phyloP scores from a whole-genome alignment of 495 filamentous ascomycete species.

The Penicillium bialowiezense region DNA sequence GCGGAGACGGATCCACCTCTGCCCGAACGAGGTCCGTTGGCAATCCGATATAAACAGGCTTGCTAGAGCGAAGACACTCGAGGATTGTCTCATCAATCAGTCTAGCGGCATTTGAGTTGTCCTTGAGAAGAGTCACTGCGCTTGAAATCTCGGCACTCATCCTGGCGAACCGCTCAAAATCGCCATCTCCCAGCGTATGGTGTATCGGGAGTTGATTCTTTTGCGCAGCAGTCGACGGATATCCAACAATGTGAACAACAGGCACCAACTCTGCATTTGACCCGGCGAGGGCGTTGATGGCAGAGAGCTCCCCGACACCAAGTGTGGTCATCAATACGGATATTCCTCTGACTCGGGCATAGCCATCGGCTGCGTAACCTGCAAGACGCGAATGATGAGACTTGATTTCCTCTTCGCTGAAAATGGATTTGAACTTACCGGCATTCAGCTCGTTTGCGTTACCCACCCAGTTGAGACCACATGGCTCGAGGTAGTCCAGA shows the following conservation, averaged over 20 bases:
- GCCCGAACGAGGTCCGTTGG: constrained; percentile 9
- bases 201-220: constrained; percentile 29
- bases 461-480: constrained; percentile 68
- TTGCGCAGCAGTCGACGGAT: constrained; percentile 22
- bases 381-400: neutral
- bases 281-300: constrained; percentile 68
- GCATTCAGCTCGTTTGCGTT: constrained; percentile 79
- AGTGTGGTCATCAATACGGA: constrained; percentile 72
- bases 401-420: neutral
- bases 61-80: constrained; percentile 8
- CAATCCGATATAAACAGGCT: constrained; percentile 13
- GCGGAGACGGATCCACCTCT: constrained; percentile 8
- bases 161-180: constrained; percentile 28
- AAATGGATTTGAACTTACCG: constrained; percentile 26
- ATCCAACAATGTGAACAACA: constrained; percentile 77
- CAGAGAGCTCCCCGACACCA: constrained; percentile 75
- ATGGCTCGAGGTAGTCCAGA: constrained; percentile 62
- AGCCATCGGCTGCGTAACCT: constrained; percentile 73
- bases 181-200: constrained; percentile 40
- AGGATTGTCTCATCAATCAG: constrained; percentile 13
- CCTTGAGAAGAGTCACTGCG: constrained; percentile 2
- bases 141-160: constrained; percentile 21
- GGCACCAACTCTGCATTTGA: constrained; percentile 72
- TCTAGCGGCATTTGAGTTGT: constrained; percentile 2
- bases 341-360: constrained; percentile 69